Evolutionary conservation across 2,329 filamentous ascomycete genomes (phyloP), one percentile per base, ranked within the genome.

Genomic region (Myriangium duriaei): DNA sequence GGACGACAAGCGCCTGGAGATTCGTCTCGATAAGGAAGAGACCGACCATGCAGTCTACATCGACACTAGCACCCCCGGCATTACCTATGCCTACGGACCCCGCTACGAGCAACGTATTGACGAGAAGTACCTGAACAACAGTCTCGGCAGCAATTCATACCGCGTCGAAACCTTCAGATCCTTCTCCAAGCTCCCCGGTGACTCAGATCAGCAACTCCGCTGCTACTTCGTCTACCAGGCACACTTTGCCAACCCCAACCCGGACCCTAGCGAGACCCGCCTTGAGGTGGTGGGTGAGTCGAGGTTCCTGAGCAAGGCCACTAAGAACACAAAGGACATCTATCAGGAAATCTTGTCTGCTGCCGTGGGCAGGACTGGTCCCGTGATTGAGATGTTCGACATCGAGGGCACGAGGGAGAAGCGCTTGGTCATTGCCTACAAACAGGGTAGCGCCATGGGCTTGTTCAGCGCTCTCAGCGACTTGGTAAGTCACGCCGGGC

Each of bases 161-260:
- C 83, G 91, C 37, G 85, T 98, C 21, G 91, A 98, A 70, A 95
- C 88, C 14, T 98, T 98, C 75, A 79, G 91, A 45, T 95, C 91
- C 2, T 79, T 82, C 3, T 87, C 81, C 45, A 76, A 79, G 19
- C 69, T 96, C 30, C 83, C 83, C 6, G 71, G 76, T 31, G 72
- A 74, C 43, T 78, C 80, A 40, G 80, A 86, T 53, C 78, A 88
- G 41, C 84, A 88, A 39, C 69, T 98, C 40, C 81, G 91, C 45
- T 98, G 91, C 68, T 98, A 98, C 68, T 98, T 98, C 57, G 86
- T 98, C 49, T 98, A 98, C 68, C 84, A 94, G 62, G 94, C 88
- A 61, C 77, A 81, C 54, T 98, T 96, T 61, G 77, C 76, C 49
- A 76, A 88, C 51, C 68, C 80, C 6, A 77, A 77, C 46, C 83